Evolutionary conservation across 768 basidiomycete genomes (phyloP), one percentile per base, ranked within the genome.

Genomic region (Serpula lacrymans): DNA sequence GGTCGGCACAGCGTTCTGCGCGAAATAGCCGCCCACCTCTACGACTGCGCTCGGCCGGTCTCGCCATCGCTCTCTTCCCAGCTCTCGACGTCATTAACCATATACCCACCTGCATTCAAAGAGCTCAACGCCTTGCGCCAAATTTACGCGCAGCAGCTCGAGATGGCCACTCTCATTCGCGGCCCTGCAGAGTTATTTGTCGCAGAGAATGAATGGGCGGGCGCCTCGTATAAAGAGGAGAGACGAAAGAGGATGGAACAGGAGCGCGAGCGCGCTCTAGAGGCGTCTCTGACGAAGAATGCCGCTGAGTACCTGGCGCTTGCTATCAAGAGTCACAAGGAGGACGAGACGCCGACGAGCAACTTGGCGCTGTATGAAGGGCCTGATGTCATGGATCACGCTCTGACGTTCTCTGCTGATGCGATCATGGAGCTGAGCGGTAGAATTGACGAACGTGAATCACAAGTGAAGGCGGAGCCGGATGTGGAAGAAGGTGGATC

Each of bases 371-470:
- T 67, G 5, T 67, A 39, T 3, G 54, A 76, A 47, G 68, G 69
- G 7, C 67, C 70, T 7, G 73, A 70, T 26, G 71, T 78, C 51
- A 59, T 80, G 37, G 70, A 70, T 17, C 68, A 70, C 20, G 82
- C 83, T 37, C 59, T 89, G 50, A 68, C 72, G 10, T 75, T 77
- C 55, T 74, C 78, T 34, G 81, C 73, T 3, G 67, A 67, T 17
- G 63, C 72, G 26, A 74, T 88, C 30, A 60, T 66, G 31, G 57
- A 67, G 46, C 50, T 82, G 14, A 64, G 74, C 40, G 50, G 53
- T 41, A 59, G 54, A 28, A 39, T 45, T 22, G 43, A 42, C 22
- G 22, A n/a, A 16, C 16, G 14, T 22, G 17, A 22, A 32, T 26
- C 18, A 13, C 25, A 43, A 14, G 23, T 21, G 21, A 40, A 43